Conservation (phyloP, 2,329 filamentous ascomycete species). For the Grosmannia clavigera region DNA sequence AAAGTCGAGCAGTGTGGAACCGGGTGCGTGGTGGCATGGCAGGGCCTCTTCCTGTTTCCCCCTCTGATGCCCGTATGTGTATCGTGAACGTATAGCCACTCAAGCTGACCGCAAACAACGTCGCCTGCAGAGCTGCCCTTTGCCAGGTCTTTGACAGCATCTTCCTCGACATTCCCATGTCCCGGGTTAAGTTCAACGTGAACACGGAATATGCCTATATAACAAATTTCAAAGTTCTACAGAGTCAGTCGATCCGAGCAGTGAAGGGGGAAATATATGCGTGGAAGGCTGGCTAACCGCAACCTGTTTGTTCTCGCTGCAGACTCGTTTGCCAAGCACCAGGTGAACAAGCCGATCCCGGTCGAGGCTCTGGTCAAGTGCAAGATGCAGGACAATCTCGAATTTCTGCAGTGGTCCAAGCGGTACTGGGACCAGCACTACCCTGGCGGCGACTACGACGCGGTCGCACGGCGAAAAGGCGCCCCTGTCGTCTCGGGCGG, state of each 20-base stretch:
- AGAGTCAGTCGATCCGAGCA: constrained; percentile 52
- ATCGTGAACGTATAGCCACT: not conserved
- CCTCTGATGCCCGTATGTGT: not conserved
- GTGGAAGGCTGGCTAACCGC: not conserved
- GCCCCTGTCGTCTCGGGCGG: constrained; percentile 39
- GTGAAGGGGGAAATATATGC: not conserved
- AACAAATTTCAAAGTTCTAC: constrained; percentile 95
- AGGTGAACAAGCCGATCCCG: constrained; percentile 79
- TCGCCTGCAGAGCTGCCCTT: constrained; percentile 62
- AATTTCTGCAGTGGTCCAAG: constrained; percentile 97
- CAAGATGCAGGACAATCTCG: constrained; percentile 99
- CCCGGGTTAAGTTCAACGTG: constrained; percentile 94
- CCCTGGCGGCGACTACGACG: constrained; percentile 94
- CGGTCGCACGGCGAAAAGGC: constrained; percentile 71
- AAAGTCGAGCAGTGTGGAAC: constrained; percentile 97
- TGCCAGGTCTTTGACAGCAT: constrained; percentile 99
- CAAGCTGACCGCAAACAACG: not conserved
- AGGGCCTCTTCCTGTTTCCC: constrained; percentile 9
- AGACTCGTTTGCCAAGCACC: constrained; percentile 78
- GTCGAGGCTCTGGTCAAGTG: constrained; percentile 88
- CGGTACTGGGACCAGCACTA: constrained; percentile 97
- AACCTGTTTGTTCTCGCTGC: not conserved
- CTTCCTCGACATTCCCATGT: constrained; percentile 90
- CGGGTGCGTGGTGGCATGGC: constrained; percentile 47
- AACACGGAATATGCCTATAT: constrained; percentile 95